These are phyloP conservation scores for Dillenia suffruticosa DNA, from an alignment of 164 flowering plant genomes.

Conservation along the genomic window DNA sequence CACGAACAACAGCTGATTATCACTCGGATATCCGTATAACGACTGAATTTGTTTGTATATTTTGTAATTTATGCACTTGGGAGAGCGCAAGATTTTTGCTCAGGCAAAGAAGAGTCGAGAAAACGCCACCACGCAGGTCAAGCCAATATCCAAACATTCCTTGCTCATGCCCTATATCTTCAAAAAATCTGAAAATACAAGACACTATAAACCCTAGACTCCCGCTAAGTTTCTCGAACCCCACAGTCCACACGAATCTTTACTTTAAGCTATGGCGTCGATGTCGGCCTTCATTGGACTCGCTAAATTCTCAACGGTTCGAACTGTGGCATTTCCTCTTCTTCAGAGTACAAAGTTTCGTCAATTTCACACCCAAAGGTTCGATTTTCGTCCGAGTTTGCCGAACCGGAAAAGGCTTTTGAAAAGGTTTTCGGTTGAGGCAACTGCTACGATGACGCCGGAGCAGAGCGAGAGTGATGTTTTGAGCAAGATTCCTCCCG, in stretches of 20 bases:
- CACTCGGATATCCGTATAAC: too few relatives aligned
- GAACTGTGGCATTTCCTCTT: slow-evolving; percentile 22
- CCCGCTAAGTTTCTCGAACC: neutral
- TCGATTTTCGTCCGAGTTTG: slow-evolving; percentile 13
- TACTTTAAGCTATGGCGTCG: slow-evolving; percentile 30
- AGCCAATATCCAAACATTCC: too few relatives aligned
- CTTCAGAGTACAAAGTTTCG: slow-evolving; percentile 10
- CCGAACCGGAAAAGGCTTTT: slow-evolving; percentile 1
- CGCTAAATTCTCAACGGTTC: slow-evolving; percentile 18
- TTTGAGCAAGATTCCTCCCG: slow-evolving; percentile 58
- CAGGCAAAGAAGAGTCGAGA: too few relatives aligned
- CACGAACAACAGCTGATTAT: too few relatives aligned
- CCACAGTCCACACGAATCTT: neutral
- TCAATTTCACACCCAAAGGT: slow-evolving; percentile 2
- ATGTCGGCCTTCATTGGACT: slow-evolving; percentile 34
- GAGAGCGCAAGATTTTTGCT: too few relatives aligned
- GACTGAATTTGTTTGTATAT: too few relatives aligned
- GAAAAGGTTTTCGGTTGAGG: slow-evolving; percentile 29
- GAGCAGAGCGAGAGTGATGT: slow-evolving; percentile 40
- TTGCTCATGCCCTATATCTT: too few relatives aligned
- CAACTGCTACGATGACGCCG: slow-evolving; percentile 27
- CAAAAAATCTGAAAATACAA: neutral
- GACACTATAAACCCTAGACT: neutral
- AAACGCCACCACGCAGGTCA: too few relatives aligned
- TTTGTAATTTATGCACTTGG: too few relatives aligned